Base-by-base conservation (phyloP, 1,284 basidiomycete species). In the Trametes hirsuta region DNA sequence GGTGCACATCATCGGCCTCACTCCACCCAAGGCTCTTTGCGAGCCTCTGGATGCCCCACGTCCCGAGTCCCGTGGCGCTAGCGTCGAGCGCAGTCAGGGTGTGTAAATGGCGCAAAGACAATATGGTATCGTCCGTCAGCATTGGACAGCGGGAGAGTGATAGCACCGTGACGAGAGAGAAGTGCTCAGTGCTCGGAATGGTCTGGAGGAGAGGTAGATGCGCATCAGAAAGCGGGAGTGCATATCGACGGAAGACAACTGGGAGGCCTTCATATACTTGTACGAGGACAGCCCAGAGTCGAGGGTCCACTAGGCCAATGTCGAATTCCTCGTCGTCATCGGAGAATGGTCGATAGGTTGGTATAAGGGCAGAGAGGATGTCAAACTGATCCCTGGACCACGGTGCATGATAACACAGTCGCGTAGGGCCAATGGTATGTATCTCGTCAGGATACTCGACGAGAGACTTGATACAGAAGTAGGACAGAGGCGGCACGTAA, bases 121-220 rank as follows among this genome's bases (percentile, higher is more conserved):
- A 55, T 18, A 89, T 75, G 41, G 79, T 81, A 21, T 81, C 72
- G 70, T 91, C 88, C 22, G 77, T 82, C 0, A 91, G 74, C 18
- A 82, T 75, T 5, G 58, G 42, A 65, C 86, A 85, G 4, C 76
- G 72, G 3, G 81, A 76, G 5, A 91, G 74, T 48, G 86, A 78
- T 15, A 91, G 71, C 15, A 89, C 68, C 3, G 88, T 88, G 55
- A 91, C 61, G 21, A 91, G 76, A 2, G 86, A 77, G 69, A 89
- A 90, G 18, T 81, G 66, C 1, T 77, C 67, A 0, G 85, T 83
- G 42, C 77, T 74, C 4, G 81, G 80, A 40, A 90, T 82, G 15
- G 66, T 68, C 64, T 90, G 87, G 10, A 91, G 79, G 12, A 84
- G 72, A 1, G 81, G 81, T 0, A 89, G 71, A 63, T 84, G 76